A percentile compares a stretch with the other conserved stretches of the same genome.
These are phyloP conservation scores for Fraxinus albicans DNA, from an alignment of 305 asterid genomes.

Conservation along the genomic window DNA sequence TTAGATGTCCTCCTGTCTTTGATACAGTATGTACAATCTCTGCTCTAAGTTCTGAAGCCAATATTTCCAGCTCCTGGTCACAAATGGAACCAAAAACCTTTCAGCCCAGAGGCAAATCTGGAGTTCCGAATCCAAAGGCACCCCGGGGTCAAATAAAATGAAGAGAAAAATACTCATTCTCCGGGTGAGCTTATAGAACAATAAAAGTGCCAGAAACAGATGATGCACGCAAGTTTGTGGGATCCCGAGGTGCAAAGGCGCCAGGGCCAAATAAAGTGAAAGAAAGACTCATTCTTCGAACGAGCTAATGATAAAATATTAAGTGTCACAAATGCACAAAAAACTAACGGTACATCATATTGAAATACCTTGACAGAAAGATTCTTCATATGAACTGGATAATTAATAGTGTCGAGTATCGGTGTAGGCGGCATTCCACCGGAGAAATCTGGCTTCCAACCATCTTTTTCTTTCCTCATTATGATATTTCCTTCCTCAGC, in stretches of 20 bases:
- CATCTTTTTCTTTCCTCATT: conserved; percentile 43
- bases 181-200: neutral
- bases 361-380: conserved; percentile 49
- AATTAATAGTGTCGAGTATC: conserved; percentile 56
- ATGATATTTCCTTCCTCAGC: conserved; percentile 37
- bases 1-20: conserved; percentile 65
- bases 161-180: neutral
- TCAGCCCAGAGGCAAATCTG: neutral
- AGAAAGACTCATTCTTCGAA: neutral
- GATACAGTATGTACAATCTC: conserved; percentile 61
- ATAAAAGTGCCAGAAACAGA: neutral
- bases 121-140: neutral
- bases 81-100: neutral
- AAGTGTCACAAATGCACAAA: neutral
- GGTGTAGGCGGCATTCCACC: conserved; percentile 64
- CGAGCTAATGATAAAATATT: neutral
- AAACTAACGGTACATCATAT: neutral
- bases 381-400: conserved; percentile 69
- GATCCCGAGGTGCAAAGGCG: neutral
- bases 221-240: neutral
- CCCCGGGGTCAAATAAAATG: neutral
- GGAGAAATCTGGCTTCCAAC: conserved; percentile 47
- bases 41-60: conserved; percentile 58
- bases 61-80: conserved; percentile 47
- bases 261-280: neutral